Evolutionary conservation across 2,329 filamentous ascomycete species (phyloP).

Genomic region (Paramyrothecium roridum): DNA sequence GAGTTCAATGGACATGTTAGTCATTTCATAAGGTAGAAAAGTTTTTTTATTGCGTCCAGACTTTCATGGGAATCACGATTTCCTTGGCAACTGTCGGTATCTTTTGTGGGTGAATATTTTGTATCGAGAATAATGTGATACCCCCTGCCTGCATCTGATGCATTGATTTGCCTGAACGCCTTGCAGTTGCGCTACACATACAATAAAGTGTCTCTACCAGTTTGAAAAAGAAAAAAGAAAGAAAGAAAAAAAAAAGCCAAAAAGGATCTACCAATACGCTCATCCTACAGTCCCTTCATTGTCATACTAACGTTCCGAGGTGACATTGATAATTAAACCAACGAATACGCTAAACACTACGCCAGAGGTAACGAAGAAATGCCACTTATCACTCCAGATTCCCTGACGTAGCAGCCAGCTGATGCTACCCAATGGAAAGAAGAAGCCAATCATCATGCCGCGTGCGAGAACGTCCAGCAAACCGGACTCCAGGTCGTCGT

Average conservation of each 20-base stretch:
- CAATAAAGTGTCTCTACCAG: conserved; percentile 8
- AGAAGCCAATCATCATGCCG: conserved; percentile 88
- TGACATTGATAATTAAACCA: conserved; percentile 59
- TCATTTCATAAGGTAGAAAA: conserved; percentile 11
- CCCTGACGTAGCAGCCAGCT: conserved; percentile 84
- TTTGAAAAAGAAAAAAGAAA: no score
- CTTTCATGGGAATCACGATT: no score
- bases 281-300: no score
- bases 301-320: conserved; percentile 28
- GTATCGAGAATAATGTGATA: no score
- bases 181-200: no score
- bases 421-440: conserved; percentile 86
- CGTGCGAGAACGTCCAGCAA: conserved; percentile 80
- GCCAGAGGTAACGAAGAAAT: conserved; percentile 83
- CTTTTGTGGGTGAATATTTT: no score
- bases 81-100: no score
- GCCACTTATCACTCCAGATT: conserved; percentile 79
- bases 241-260: no score
- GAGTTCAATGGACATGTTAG: conserved; percentile 12
- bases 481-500: conserved; percentile 47
- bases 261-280: conserved; percentile 12
- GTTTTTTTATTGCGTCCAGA: no score
- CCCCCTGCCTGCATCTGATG: no score
- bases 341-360: conserved; percentile 76
- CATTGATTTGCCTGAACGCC: no score